A percentile compares a stretch with the other conserved stretches of the same genome.
Evolutionary conservation across 2,329 filamentous ascomycete species (phyloP).

Genomic region (Aspergillus candidus): DNA sequence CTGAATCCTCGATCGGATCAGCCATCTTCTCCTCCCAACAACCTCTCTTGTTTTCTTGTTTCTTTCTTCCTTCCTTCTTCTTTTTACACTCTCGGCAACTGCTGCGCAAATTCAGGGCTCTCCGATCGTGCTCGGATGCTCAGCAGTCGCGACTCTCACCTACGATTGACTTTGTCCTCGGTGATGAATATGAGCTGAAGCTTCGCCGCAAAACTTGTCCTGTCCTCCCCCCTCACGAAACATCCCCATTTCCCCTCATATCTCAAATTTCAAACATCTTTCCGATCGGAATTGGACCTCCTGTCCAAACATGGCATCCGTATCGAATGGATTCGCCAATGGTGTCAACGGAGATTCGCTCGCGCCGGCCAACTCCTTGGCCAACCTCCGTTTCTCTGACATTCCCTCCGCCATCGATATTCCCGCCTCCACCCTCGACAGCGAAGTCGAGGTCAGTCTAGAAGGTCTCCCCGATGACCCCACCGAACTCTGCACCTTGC

Average conservation of each 20-base stretch:
- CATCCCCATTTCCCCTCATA: slow-evolving; percentile 5
- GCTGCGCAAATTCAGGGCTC: too few relatives aligned
- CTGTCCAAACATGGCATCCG: slow-evolving; percentile 44
- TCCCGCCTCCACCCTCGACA: slow-evolving; percentile 55
- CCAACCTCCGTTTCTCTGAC: slow-evolving; percentile 51
- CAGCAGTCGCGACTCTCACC: too few relatives aligned
- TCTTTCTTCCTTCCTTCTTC: too few relatives aligned
- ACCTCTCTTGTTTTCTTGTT: too few relatives aligned
- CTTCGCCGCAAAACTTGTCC: too few relatives aligned
- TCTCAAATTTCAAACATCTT: background rate
- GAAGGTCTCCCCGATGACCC: slow-evolving; percentile 88
- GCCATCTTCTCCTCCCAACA: too few relatives aligned
- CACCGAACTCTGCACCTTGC: slow-evolving; percentile 86
- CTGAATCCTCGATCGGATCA: too few relatives aligned
- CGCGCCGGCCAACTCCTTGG: slow-evolving; percentile 25
- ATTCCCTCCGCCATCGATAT: slow-evolving; percentile 60
- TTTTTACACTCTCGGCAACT: too few relatives aligned
- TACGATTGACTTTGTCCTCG: too few relatives aligned
- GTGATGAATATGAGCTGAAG: too few relatives aligned
- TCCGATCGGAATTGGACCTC: background rate
- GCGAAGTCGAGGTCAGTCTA: slow-evolving; percentile 83
- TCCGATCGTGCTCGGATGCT: too few relatives aligned
- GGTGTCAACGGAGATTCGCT: slow-evolving; percentile 44
- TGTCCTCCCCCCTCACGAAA: too few relatives aligned
- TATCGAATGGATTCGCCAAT: slow-evolving; percentile 48